Percentiles rank a stretch among this genome's conserved stretches.
Evolutionary conservation across 805 yeast species (phyloP).

Genomic region (Barnettozyma sp.): DNA sequence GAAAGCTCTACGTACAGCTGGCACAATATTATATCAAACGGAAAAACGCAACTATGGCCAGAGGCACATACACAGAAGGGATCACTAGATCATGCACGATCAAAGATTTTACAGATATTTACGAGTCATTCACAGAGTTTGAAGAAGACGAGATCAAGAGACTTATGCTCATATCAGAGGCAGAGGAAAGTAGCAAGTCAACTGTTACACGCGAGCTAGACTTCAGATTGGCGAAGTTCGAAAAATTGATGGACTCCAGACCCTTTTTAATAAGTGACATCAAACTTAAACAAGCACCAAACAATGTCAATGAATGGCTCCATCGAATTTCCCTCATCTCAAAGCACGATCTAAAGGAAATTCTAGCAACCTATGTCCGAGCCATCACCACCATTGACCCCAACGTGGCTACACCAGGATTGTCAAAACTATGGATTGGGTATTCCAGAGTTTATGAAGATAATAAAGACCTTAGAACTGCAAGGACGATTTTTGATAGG

Average conservation of each 20-base stretch:
- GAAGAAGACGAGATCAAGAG: constrained; percentile 43
- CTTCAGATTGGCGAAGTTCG: constrained; percentile 41
- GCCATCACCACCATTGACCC: constrained; percentile 69
- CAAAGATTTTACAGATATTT: constrained; percentile 55
- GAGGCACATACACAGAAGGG: constrained; percentile 42
- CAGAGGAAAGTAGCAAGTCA: constrained; percentile 14
- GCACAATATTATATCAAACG: constrained; percentile 41
- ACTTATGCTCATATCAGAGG: constrained; percentile 10
- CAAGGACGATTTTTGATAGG: constrained; percentile 54
- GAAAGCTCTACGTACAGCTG: constrained; percentile 39
- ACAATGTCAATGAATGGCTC: constrained; percentile 65
- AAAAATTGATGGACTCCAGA: constrained; percentile 49
- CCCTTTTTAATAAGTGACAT: constrained; percentile 60
- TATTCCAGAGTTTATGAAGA: constrained; percentile 62
- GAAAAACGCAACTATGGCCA: constrained; percentile 33
- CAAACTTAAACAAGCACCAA: constrained; percentile 50
- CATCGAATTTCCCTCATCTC: constrained; percentile 46
- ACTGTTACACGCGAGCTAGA: constrained; percentile 32
- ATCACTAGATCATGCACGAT: constrained; percentile 42
- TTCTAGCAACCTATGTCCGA: constrained; percentile 49
- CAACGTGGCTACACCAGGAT: constrained; percentile 35
- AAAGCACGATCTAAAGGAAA: constrained; percentile 32
- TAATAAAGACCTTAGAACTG: constrained; percentile 47
- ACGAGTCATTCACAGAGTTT: constrained; percentile 54
- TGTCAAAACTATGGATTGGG: constrained; percentile 60